Evolutionary conservation across 768 basidiomycete genomes (phyloP).

Genomic region (Mycena sanguinolenta): DNA sequence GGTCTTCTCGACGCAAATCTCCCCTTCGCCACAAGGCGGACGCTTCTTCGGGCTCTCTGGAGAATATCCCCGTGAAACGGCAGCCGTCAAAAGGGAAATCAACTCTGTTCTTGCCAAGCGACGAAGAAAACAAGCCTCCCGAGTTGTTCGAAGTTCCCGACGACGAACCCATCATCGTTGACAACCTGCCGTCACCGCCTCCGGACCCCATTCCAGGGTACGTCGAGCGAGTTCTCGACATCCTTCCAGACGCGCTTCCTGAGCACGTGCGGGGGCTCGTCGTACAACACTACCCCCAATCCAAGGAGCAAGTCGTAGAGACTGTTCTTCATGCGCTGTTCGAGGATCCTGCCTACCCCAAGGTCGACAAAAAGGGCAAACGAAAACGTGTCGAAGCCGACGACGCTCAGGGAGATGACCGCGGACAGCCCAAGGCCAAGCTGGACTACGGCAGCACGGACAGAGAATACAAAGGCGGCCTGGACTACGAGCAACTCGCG

Average conservation of each 20-base stretch:
- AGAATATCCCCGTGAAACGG: slow-evolving; percentile 27
- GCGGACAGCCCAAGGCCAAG: slow-evolving; percentile 52
- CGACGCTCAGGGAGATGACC: slow-evolving; percentile 42
- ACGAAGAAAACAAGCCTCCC: slow-evolving; percentile 52
- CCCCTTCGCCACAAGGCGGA: slow-evolving; percentile 19
- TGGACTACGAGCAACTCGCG: slow-evolving; percentile 63
- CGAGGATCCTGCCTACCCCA: slow-evolving; percentile 74
- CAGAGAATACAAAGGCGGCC: slow-evolving; percentile 57
- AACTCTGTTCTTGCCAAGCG: slow-evolving; percentile 52
- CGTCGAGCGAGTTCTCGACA: slow-evolving; percentile 70
- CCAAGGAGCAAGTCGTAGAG: slow-evolving; percentile 59
- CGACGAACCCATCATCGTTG: slow-evolving; percentile 1
- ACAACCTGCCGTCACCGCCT: slow-evolving; percentile 26
- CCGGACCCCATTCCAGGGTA: slow-evolving; percentile 42
- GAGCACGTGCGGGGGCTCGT: slow-evolving; percentile 66
- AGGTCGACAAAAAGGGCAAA: slow-evolving; percentile 55
- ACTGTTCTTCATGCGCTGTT: slow-evolving; percentile 71
- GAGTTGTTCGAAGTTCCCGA: not conserved
- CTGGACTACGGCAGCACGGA: slow-evolving; percentile 68
- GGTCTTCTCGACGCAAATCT: slow-evolving; percentile 13
- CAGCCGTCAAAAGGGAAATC: slow-evolving; percentile 22
- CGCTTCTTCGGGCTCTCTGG: slow-evolving; percentile 27
- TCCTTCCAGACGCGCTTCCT: slow-evolving; percentile 79
- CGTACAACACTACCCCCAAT: slow-evolving; percentile 53
- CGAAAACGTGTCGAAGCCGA: slow-evolving; percentile 51